Evolutionary conservation across 176 grass and related monocot species (phyloP).

Genomic region (Otatea glauca): DNA sequence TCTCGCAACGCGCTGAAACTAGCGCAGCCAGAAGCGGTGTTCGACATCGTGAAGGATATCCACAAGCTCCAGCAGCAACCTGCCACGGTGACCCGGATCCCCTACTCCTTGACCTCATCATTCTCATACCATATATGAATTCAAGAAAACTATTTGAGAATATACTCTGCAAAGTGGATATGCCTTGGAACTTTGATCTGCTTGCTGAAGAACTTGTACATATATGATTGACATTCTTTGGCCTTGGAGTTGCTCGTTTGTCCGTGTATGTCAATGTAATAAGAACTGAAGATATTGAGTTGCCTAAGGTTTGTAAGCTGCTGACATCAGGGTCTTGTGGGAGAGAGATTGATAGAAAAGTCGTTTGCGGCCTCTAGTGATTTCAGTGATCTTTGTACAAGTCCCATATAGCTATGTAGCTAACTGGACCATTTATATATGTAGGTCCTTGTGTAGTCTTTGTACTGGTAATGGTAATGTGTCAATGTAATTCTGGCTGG

Average conservation of each 20-base stretch:
- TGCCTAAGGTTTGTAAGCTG: slow-evolving; percentile 13
- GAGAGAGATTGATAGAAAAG: slow-evolving; percentile 21
- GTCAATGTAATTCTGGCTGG: neutral
- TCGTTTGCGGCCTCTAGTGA: neutral
- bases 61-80: slow-evolving; percentile 62
- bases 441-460: neutral
- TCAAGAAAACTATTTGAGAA: slow-evolving; percentile 2
- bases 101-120: slow-evolving; percentile 55
- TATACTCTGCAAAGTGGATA: slow-evolving; percentile 13
- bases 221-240: slow-evolving; percentile 42
- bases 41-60: slow-evolving; percentile 81
- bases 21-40: slow-evolving; percentile 78
- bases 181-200: slow-evolving; percentile 8
- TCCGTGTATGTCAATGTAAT: slow-evolving; percentile 12
- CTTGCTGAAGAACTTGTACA: slow-evolving; percentile 42
- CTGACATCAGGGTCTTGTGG: slow-evolving; percentile 29
- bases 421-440: neutral
- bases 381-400: slow-evolving; percentile 37
- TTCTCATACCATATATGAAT: slow-evolving; percentile 57
- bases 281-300: neutral
- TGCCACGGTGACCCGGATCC: slow-evolving; percentile 42
- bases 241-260: slow-evolving; percentile 12
- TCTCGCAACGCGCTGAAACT: slow-evolving; percentile 71
- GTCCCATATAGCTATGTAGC: neutral
- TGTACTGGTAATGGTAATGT: neutral